Evolutionary conservation across 2,329 filamentous ascomycete genomes (phyloP), one percentile per base, ranked within the genome.

Genomic region (Epicoccum nigrum): DNA sequence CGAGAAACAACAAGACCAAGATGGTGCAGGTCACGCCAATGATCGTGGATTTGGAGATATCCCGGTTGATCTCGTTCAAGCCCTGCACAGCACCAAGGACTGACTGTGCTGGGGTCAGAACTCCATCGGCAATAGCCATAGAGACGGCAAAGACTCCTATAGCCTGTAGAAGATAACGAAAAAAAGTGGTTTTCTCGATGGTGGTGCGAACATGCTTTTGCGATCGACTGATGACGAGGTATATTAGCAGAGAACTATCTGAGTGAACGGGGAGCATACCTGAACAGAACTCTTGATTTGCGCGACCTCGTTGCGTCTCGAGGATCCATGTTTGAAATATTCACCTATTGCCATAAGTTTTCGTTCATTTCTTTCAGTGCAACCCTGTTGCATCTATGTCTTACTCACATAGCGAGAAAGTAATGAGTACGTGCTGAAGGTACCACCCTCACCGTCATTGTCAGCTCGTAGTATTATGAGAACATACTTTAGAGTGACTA

Each of bases 381-480:
- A 30, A 9, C 7, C 15, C 23, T 25, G 6, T 25, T 25, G 21
- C 4, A 21, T 13, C 3, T 25, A 54, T 21, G 15, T 12, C 5
- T 8, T 2, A 53, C 61, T 30, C 67, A 80, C 80, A 68, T 82
- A 86, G 58, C 69, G 63, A 11, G 85, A 81, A 1, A 89, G 77
- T 15, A 89, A 71, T 3, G 83, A 85, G 68, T 88, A 88, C 21
- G 85, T 80, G 25, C 82, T 83, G 68, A 89, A 89, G 0, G 86
- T 88, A 20, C 86, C 86, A 28, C 86, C 86, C 63, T 89, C 85
- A 37, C 87, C 86, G 63, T 89, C 86, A 55, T 89, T 85, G 66
- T 89, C 86, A 45, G 86, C 86, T 28, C 76, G 76, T 6, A 89
- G 72, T 32, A 89, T 81, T 64, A 89, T 83, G 51, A 87, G 76